These are phyloP conservation scores for Ilyonectria destructans DNA, from an alignment of 2,329 filamentous ascomycete genomes.

Conservation along the genomic window DNA sequence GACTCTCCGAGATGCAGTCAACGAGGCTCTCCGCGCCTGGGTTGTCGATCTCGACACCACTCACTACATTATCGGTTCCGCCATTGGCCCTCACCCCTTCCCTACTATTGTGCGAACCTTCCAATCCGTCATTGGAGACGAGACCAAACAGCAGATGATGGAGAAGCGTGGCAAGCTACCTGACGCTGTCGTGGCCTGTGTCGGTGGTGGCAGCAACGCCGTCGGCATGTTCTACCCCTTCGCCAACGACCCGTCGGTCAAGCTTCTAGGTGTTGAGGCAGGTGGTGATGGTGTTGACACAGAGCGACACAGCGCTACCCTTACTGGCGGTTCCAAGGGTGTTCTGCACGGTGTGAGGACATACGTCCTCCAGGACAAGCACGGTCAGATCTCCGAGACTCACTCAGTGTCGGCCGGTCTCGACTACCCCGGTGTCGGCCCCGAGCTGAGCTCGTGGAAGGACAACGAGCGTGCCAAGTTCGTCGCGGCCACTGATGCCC, in stretches of 20 bases:
- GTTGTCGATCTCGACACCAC: conserved; percentile 93
- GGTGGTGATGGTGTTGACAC: conserved; percentile 95
- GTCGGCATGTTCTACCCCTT: conserved; percentile 99
- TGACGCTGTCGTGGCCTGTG: conserved; percentile 96
- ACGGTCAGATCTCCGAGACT: conserved; percentile 95
- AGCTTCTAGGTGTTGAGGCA: conserved; percentile 94
- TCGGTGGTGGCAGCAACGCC: conserved; percentile 95
- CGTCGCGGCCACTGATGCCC: conserved; percentile 90
- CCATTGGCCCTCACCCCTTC: conserved; percentile 98
- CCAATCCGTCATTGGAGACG: conserved; percentile 95
- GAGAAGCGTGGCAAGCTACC: conserved; percentile 90
- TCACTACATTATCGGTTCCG: conserved; percentile 98
- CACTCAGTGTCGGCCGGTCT: conserved; percentile 97
- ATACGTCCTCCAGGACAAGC: conserved; percentile 92
- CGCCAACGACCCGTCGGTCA: conserved; percentile 85
- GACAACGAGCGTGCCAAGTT: conserved; percentile 90
- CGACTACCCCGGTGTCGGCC: conserved; percentile 97
- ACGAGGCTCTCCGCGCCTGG: conserved; percentile 95
- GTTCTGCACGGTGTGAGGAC: conserved; percentile 97
- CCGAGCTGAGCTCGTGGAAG: conserved; percentile 94
- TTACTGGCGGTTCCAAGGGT: conserved; percentile 89
- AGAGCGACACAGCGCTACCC: conserved; percentile 86
- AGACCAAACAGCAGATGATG: conserved; percentile 94
- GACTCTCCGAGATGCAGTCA: conserved; percentile 90
- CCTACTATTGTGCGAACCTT: conserved; percentile 98